Base-by-base conservation (phyloP, 2,329 filamentous ascomycete species). In the Fonsecaea erecta region DNA sequence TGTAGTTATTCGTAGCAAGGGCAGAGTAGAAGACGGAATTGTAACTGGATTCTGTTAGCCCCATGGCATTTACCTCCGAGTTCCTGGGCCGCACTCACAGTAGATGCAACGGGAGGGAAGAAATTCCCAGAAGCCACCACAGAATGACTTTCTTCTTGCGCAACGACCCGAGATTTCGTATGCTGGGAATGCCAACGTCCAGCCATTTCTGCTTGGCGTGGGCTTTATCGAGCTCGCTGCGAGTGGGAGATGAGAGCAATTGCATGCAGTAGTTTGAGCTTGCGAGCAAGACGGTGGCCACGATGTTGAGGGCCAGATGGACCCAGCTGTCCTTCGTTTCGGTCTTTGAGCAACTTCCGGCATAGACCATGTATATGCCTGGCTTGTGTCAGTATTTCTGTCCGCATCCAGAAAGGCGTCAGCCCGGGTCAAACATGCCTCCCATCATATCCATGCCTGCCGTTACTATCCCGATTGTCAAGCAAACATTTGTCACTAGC, bases 201-300 rank as follows among this genome's bases (percentile, higher is more conserved):
- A 79, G 66, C 71, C 72, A 77, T 26, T 64, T 65, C 11, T 70
- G 57, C 34, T 70, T 67, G 1, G 52, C 52, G 73, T 87, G 84
- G 0, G 82, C 82, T 14, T 67, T 68, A 54, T 86, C 80, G 11
- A 86, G 72, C 46, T 86, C 82, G 8, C 71, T 64, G 26, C 84
- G 74, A 0, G 81, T 85, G 0, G 84, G 84, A 0, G 83, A 78
- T 12, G 74, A 78, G 12, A 86, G 72, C 21, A 80, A 76, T 65
- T 86, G 84, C 81, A 85, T 84, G 62, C 77, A 79, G 64, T 82
- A 84, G 69, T 83, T 84, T 43, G 79, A 81, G 3, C 80, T 80
- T 1, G 77, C 76, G 0, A 85, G 75, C 16, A 84, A 63, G 1
- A 77, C 61, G 0, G 81, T 83, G 32, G 78, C 78, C 34, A 84